Conservation (phyloP, 768 basidiomycete genomes). For the Calocybe cyanea region DNA sequence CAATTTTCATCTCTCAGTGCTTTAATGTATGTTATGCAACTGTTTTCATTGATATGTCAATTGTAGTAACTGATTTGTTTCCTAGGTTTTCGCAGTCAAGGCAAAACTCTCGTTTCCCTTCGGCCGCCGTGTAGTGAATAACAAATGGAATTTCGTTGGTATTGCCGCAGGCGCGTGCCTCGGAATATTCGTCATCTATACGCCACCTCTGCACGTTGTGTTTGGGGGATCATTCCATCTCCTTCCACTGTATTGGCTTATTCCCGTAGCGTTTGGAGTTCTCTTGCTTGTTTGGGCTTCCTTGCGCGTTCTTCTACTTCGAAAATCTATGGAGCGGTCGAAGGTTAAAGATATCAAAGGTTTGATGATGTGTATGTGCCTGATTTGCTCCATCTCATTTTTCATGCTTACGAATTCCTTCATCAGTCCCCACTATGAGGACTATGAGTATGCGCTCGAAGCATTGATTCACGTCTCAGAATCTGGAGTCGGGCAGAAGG, state of each 20-base stretch:
- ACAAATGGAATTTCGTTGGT: conserved; percentile 62
- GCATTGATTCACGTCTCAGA: background rate
- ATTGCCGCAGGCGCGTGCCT: conserved; percentile 59
- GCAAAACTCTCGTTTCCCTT: conserved; percentile 63
- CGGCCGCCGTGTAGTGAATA: conserved; percentile 49
- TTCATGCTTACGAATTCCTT: conserved; percentile 10
- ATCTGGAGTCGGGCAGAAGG: no score
- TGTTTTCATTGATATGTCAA: no score
- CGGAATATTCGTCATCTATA: conserved; percentile 67
- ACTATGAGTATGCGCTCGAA: conserved; percentile 59
- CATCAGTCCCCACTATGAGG: conserved; percentile 58
- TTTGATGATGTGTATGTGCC: conserved; percentile 64
- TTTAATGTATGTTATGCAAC: conserved; percentile 45
- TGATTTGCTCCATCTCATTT: background rate
- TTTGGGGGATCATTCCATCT: conserved; percentile 59
- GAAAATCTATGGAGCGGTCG: conserved; percentile 50
- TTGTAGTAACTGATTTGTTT: no score
- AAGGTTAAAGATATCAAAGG: conserved; percentile 65
- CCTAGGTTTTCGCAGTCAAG: conserved; percentile 63
- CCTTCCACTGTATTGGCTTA: conserved; percentile 66
- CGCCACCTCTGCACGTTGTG: conserved; percentile 64
- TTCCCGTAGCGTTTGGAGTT: conserved; percentile 56
- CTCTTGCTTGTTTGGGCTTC: conserved; percentile 56
- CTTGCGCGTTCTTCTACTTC: conserved; percentile 52
- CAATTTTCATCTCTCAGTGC: conserved; percentile 64